Conservation (phyloP, 2,329 filamentous ascomycete species). For the Penicillium olsonii region DNA sequence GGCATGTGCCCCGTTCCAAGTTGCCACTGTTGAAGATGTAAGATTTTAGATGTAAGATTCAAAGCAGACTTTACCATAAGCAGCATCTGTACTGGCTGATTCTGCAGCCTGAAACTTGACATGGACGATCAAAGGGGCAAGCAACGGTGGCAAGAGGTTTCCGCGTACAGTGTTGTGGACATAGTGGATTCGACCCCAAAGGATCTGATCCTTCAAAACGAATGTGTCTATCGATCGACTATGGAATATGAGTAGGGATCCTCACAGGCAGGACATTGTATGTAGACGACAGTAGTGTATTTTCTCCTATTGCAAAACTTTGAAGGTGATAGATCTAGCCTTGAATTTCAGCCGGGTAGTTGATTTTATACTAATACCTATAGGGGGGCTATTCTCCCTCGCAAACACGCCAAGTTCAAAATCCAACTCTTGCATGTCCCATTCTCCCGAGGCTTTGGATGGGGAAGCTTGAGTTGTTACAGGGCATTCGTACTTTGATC, state of each 20-base stretch:
- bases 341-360: background rate
- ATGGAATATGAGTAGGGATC: no score
- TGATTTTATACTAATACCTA: slow-evolving; percentile 1
- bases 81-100: background rate
- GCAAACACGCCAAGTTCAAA: no score
- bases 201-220: background rate
- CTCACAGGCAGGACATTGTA: no score
- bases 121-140: background rate
- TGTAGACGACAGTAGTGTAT: background rate
- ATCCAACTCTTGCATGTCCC: background rate
- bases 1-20: background rate
- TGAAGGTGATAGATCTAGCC: slow-evolving; percentile 1
- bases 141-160: no score
- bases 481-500: background rate
- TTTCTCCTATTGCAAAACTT: background rate
- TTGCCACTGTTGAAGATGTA: background rate
- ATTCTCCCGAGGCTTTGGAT: background rate
- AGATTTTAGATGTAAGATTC: no score
- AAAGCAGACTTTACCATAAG: background rate
- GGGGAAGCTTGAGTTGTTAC: background rate
- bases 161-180: background rate
- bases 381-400: background rate
- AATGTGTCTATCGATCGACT: background rate
- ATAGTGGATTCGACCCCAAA: background rate
- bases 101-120: background rate